Evolutionary conservation across 345 rosid genomes (phyloP), one percentile per base, ranked within the genome.

Genomic region (Murraya paniculata): DNA sequence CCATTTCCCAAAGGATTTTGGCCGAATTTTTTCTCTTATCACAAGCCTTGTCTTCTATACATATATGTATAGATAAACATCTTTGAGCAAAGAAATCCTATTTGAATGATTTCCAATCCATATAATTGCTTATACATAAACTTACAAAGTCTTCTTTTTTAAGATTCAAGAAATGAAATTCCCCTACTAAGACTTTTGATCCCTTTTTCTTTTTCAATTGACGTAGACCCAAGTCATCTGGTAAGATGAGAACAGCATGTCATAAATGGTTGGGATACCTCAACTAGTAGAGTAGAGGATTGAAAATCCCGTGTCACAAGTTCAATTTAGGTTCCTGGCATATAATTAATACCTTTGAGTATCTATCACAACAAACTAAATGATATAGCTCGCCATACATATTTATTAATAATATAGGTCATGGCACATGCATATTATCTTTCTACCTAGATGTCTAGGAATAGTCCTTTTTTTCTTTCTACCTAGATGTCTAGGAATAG

Each of bases 261-360:
- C 2, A 22, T 31, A 13, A 73, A 73, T 24, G 38, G 57, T 60
- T 4, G 53, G 31, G 75, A 60, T 73, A 73, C 53, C 38, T 73
- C 57, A 39, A 35, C 27, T 57, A 35, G 56, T 60, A 73, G 56
- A 59, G 56, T 6, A 73, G 58, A 60, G 57, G 57, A 73, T 22
- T 73, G 57, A 73, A 60, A 73, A 59, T 73, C 68, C 57, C 36
- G 24, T 38, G 27, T 59, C 57, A 73, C 57, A 24, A 38, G 38
- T 73, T 73, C 38, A 60, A 73, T 2, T 73, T 9, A 60, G 8
- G 59, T 18, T 55, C 59, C 3, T 55, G 9, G 2, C 22, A 55
- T 55, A 55, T 21, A 18, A 55, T 55, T 55, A 21, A 21, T 55
- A 55, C 21, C 2, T 53, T 16, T 53, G 1, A 53, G 57, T 18